These are phyloP conservation scores for Termitomyces sp. DNA, from an alignment of 768 basidiomycete genomes.

Conservation along the genomic window DNA sequence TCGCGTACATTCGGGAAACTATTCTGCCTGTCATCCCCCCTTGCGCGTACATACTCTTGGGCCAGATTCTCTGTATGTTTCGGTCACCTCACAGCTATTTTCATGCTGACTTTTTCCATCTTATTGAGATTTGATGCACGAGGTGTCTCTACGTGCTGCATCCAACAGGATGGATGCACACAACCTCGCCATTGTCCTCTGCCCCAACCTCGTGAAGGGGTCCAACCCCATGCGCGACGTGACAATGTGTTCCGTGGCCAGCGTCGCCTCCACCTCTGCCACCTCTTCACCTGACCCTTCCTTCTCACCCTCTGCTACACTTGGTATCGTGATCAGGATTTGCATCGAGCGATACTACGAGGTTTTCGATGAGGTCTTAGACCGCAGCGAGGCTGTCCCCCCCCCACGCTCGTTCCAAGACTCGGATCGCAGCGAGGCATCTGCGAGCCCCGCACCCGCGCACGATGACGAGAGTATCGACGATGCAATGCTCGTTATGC, in stretches of 20 bases:
- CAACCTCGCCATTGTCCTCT: constrained; percentile 77
- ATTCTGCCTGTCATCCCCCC: constrained; percentile 66
- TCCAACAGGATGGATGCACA: constrained; percentile 79
- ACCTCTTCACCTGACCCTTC: constrained; percentile 4
- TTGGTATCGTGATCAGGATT: constrained; percentile 68
- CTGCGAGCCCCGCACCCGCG: constrained; percentile 15
- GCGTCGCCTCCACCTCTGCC: constrained; percentile 27
- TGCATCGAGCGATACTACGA: constrained; percentile 85
- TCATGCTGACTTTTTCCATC: neutral
- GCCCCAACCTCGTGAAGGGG: constrained; percentile 75
- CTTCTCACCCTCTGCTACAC: constrained; percentile 41
- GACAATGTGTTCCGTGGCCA: constrained; percentile 64
- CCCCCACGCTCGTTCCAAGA: constrained; percentile 19
- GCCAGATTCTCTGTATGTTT: constrained; percentile 57
- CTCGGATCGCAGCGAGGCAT: constrained; percentile 14
- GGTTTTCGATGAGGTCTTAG: constrained; percentile 77
- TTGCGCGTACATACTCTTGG: constrained; percentile 72
- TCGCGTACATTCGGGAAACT: constrained; percentile 65
- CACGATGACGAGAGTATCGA: constrained; percentile 73
- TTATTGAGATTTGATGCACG: constrained; percentile 67
- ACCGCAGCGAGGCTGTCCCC: constrained; percentile 59
- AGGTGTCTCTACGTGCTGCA: constrained; percentile 64
- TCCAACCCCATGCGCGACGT: constrained; percentile 68
- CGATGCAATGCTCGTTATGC: constrained; percentile 73
- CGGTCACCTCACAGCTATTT: neutral